phyloP scores from a whole-genome alignment of 192 early-diverging fungal species.

The Polychytrium aggregatum region DNA sequence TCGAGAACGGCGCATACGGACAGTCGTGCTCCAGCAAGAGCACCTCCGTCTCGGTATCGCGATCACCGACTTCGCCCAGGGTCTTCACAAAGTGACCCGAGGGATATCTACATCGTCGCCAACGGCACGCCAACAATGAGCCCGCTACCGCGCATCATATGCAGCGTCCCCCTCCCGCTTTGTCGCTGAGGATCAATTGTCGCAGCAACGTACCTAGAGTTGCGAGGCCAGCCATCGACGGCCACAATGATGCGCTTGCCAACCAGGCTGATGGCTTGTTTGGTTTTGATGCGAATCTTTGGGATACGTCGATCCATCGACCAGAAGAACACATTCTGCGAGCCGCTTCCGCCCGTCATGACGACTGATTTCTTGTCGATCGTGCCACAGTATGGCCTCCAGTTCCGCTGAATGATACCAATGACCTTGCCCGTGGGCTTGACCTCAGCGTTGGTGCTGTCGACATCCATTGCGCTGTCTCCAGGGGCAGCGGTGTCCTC shows the following conservation, averaged over 20 bases:
- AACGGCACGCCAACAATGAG: background rate
- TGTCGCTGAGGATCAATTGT: conserved; percentile 2
- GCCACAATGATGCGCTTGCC: conserved; percentile 86
- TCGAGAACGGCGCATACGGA: conserved; percentile 85
- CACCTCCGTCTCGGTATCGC: conserved; percentile 91
- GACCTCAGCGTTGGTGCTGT: conserved; percentile 10
- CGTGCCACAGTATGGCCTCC: conserved; percentile 88
- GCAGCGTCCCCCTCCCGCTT: background rate
- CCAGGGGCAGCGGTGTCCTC: conserved; percentile 4
- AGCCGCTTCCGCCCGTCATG: conserved; percentile 38
- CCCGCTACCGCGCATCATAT: background rate
- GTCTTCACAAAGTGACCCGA: conserved; percentile 85
- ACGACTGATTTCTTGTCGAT: conserved; percentile 59
- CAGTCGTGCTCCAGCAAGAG: conserved; percentile 94
- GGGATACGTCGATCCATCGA: conserved; percentile 91
- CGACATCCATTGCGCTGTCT: conserved; percentile 13
- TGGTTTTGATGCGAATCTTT: conserved; percentile 83
- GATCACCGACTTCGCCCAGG: conserved; percentile 88
- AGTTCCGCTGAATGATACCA: conserved; percentile 88
- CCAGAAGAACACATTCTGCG: conserved; percentile 67
- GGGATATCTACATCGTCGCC: conserved; percentile 38
- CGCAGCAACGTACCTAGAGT: conserved; percentile 42
- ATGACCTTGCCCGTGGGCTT: conserved; percentile 82
- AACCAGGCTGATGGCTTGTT: conserved; percentile 66
- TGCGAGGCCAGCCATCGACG: conserved; percentile 81